Conservation (phyloP, 345 rosid species). For the Noccaea caerulescens region DNA sequence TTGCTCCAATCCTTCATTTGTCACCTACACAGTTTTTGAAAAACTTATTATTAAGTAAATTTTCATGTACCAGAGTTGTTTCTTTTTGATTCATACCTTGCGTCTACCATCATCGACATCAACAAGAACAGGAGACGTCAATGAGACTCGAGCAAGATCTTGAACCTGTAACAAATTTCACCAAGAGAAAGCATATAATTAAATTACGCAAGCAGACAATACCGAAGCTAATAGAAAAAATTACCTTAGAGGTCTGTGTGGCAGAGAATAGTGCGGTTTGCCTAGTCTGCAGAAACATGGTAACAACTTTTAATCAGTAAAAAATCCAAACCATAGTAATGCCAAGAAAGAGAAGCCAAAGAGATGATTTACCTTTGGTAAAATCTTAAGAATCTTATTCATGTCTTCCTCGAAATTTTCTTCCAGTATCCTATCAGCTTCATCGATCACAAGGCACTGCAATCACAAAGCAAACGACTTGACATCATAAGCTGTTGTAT, state of each 20-base stretch:
- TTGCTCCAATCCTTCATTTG: constrained; percentile 95
- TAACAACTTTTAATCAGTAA: constrained; percentile 36
- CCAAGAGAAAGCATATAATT: constrained; percentile 11
- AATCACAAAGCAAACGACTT: not conserved
- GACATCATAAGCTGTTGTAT: not conserved
- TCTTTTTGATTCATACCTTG: constrained; percentile 60
- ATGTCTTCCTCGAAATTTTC: constrained; percentile 98
- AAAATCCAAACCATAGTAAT: constrained; percentile 4
- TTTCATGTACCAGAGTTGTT: not conserved
- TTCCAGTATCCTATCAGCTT: constrained; percentile 97
- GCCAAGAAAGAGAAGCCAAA: not conserved
- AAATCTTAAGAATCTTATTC: constrained; percentile 84
- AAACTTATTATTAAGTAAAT: not conserved
- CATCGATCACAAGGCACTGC: constrained; percentile 93
- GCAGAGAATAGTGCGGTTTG: constrained; percentile 98
- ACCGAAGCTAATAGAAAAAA: constrained; percentile 17
- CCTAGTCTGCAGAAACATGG: constrained; percentile 71
- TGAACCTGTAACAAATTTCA: constrained; percentile 62
- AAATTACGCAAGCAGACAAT: not conserved
- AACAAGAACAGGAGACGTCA: constrained; percentile 79
- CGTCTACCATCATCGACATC: constrained; percentile 95
- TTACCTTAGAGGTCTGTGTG: constrained; percentile 92
- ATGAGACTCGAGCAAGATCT: constrained; percentile 95
- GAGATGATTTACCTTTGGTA: constrained; percentile 72
- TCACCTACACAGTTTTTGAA: constrained; percentile 59